Evolutionary conservation across 1,139 yeast genomes (phyloP), one percentile per base, ranked within the genome.

Genomic region (Hemisphaericaspora xylofermentans): DNA sequence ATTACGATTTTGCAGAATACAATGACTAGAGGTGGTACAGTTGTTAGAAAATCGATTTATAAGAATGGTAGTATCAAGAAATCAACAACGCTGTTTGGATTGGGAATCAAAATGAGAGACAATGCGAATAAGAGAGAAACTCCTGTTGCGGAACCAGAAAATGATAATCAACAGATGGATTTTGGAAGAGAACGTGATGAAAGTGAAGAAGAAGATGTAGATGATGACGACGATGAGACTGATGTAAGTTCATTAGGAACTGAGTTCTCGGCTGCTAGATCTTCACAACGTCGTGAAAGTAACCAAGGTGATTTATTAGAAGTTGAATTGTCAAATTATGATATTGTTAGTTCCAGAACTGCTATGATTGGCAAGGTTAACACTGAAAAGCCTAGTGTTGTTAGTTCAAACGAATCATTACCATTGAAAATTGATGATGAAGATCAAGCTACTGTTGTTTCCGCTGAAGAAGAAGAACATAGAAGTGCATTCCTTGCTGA

Each of bases 321-420:
- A 14, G 49, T 54, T 35, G 67, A 61, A 26, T 52, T 56, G 37
- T 63, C 68, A 3, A 59, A 60, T 46, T 57, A 61, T 41, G 69
- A 64, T 38, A 44, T 66, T 17, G 58, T 64, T 18, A 64, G 69
- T 43, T 52, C 64, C 7, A 56, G 64, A 42, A 59, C 64, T 15
- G 69, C 68, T 5, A 66, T 61, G 36, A 47, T 66, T 27, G 68
- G 66, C 1, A 58, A 56, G 34, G 38, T 54, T 24, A 61, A 52
- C 38, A 57, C 49, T 10, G 46, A 48, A 21, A 50, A 52, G 39
- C 66, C 68, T 35, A 62, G 59, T 37, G 47, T 60, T 24, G 55
- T 61, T 13, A 60, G 57, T 26, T 64, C 70, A 2, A 61, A 53
- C 27, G 68, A 63, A 29, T 59, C 67, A 1, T 56, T 63, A 40